Evolutionary conservation across 2,329 filamentous ascomycete species (phyloP), one percentile per base, ranked within the genome.

Genomic region (Exophiala bonariae): DNA sequence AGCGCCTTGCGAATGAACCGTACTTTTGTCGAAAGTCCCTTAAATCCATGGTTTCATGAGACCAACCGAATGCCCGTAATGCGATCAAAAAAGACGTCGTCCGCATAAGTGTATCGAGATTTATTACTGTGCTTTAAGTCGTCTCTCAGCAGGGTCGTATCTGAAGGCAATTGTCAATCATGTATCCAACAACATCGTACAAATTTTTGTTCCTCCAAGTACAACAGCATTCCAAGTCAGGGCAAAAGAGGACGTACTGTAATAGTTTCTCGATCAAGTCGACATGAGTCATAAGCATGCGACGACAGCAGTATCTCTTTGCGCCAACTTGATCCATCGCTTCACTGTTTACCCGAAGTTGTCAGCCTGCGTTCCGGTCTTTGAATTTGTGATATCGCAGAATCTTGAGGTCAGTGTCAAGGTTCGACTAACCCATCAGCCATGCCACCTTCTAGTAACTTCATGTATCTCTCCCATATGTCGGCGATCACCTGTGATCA

Each of bases 261-360:
- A 99, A 82, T 41, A 99, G 82, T 75, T 99, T 99, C 79, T 99
- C 93, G 61, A 99, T 96, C 54, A 99, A 78, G 69, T 99, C 93
- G 63, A 99, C 93, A 72, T 99, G 93, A 50, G 93, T 99, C 87
- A 99, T 96, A 70, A 99, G 84, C 93, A 99, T 99, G 64, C 93
- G 87, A 61, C 93, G 88, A 76, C 93, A 99, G 81, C 93, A 99
- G 77, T 99, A 99, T 61, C 93, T 83, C 72, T 89, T 92, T 64
- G 95, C 86, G 47, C 90, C 90, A 43, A 99, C 83, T 66, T 90
- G 81, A 70, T 97, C 91, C 86, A 99, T 95, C 33, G 92, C 93
- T 67, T 96, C 90, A 64, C 93, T 96, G 60, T 41, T 32, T 32
- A 14, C 17, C n/a, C n/a, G n/a, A n/a, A n/a, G 8, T 34, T 18